Evolutionary conservation across 495 filamentous ascomycete species (phyloP).

Genomic region (Hypoxylon fragiforme): DNA sequence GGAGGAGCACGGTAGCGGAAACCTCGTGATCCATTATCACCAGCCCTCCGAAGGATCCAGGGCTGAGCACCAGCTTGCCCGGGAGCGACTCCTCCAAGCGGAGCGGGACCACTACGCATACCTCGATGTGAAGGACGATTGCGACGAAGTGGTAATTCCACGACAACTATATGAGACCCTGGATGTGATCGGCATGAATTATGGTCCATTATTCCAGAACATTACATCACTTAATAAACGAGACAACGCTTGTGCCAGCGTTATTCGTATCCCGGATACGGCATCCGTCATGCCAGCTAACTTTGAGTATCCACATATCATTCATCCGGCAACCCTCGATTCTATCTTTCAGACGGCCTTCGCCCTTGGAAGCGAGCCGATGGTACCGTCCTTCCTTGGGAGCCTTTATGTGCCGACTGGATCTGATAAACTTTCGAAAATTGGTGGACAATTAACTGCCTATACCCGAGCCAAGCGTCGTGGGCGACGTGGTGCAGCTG

Average conservation of each 20-base stretch:
- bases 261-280: slow-evolving; percentile 43
- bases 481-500: slow-evolving; percentile 13
- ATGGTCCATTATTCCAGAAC: slow-evolving; percentile 53
- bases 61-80: background rate
- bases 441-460: slow-evolving; percentile 5
- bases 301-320: slow-evolving; percentile 45
- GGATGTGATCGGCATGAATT: slow-evolving; percentile 46
- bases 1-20: slow-evolving; percentile 34
- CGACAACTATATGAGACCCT: slow-evolving; percentile 36
- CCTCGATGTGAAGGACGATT: slow-evolving; percentile 13
- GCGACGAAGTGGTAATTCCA: slow-evolving; percentile 18
- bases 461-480: slow-evolving; percentile 10
- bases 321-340: slow-evolving; percentile 50
- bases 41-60: background rate
- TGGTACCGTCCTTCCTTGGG: slow-evolving; percentile 34
- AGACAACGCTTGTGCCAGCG: slow-evolving; percentile 14
- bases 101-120: slow-evolving; percentile 2
- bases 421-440: slow-evolving; percentile 4
- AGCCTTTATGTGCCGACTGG: slow-evolving; percentile 25
- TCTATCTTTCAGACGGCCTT: slow-evolving; percentile 36
- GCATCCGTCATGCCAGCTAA: slow-evolving; percentile 45
- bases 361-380: slow-evolving; percentile 16
- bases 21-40: slow-evolving; percentile 30
- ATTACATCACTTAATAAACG: slow-evolving; percentile 18
- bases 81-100: background rate